phyloP scores from a whole-genome alignment of 176 grass and related monocot genomes.

The Ampelocalamus luodianensis region DNA sequence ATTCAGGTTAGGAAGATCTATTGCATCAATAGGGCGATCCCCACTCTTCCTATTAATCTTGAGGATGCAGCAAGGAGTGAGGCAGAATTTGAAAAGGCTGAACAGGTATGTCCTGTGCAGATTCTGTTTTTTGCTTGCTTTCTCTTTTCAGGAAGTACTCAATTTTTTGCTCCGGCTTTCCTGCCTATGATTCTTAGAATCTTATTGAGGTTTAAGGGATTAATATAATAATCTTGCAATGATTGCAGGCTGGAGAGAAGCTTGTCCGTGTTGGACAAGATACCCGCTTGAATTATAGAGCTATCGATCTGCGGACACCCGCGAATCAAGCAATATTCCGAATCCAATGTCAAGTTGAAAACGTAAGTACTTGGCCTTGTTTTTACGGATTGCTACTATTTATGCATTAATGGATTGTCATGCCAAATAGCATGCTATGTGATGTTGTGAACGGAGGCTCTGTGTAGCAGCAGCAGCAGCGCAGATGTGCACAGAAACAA shows the following conservation, averaged over 20 bases:
- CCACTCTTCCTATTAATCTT: constrained; percentile 83
- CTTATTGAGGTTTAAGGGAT: neutral
- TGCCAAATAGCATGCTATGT: neutral
- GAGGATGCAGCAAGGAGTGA: constrained; percentile 84
- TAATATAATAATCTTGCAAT: neutral
- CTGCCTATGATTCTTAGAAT: constrained; percentile 1
- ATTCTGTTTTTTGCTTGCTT: neutral
- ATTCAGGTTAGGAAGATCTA: constrained; percentile 84
- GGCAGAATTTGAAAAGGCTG: constrained; percentile 75
- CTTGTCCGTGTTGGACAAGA: constrained; percentile 89
- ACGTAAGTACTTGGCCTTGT: constrained; percentile 48
- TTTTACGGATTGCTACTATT: constrained; percentile 7
- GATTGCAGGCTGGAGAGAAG: constrained; percentile 75
- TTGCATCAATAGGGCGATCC: constrained; percentile 78
- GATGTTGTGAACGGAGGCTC: neutral
- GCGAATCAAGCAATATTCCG: constrained; percentile 84
- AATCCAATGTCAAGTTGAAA: constrained; percentile 76
- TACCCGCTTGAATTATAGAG: constrained; percentile 77
- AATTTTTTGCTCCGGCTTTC: neutral
- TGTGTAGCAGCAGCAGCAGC: too few relatives aligned
- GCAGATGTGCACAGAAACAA: too few relatives aligned
- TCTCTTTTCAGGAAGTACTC: neutral
- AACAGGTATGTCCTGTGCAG: constrained; percentile 44
- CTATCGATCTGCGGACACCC: constrained; percentile 73
- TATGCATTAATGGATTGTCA: neutral